These are phyloP conservation scores for Penicillium cinerascens DNA, from an alignment of 495 filamentous ascomycete genomes.

Conservation along the genomic window DNA sequence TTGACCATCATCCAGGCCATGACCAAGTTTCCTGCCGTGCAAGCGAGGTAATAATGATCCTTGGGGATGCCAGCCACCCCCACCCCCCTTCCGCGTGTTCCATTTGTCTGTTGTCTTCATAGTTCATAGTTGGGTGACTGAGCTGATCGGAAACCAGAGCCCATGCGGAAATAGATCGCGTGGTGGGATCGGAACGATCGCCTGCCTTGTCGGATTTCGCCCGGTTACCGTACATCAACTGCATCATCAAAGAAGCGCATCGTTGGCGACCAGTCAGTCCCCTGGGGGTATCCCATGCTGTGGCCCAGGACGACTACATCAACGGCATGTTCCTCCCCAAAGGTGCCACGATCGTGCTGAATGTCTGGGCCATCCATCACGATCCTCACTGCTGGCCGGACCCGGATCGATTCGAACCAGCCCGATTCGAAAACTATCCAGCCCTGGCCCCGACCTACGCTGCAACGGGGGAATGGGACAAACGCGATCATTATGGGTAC, in stretches of 20 bases:
- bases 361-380: too few species aligned
- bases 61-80: too few species aligned
- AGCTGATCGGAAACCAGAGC: too few species aligned
- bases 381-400: too few species aligned
- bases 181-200: slow-evolving; percentile 21
- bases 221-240: slow-evolving; percentile 37
- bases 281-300: not conserved
- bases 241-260: slow-evolving; percentile 34
- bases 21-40: too few species aligned
- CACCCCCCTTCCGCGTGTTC: too few species aligned
- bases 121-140: too few species aligned
- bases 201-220: slow-evolving; percentile 31
- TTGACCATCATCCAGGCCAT: slow-evolving; percentile 2
- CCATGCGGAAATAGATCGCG: slow-evolving; percentile 20
- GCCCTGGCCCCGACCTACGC: not conserved
- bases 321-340: too few species aligned
- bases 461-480: not conserved
- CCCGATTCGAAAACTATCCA: not conserved
- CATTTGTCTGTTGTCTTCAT: too few species aligned
- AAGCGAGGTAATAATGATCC: too few species aligned
- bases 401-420: too few species aligned
- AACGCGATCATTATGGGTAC: not conserved
- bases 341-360: too few species aligned
- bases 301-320: not conserved
- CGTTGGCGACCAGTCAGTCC: slow-evolving; percentile 30